Evolutionary conservation across 345 rosid genomes (phyloP), one percentile per base, ranked within the genome.

Genomic region (Rhizophora apiculata): DNA sequence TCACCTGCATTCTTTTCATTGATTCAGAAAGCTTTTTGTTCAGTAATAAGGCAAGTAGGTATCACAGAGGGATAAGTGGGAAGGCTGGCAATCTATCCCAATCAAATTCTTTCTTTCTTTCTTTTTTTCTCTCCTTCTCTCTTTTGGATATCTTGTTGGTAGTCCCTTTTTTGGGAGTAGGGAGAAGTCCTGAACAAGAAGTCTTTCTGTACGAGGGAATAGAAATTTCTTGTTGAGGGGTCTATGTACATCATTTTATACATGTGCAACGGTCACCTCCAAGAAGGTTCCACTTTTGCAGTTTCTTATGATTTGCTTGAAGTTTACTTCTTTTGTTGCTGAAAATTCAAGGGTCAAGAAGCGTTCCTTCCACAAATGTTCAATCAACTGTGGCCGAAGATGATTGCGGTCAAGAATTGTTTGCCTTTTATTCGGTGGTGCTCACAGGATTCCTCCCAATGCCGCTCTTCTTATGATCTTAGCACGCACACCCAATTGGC

Each of bases 1-100:
- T 18, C 67, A 71, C 37, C 15, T 24, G 71, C 69, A 71, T 74
- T 74, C 65, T 71, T 71, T 77, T 55, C 46, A 43, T 43, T 56
- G 29, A 70, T 55, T 67, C 26, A 55, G 54, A 62, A 78, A 65
- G 64, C 69, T 80, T 86, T 83, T 83, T 79, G 59, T 84, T 88
- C 67, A 70, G 70, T 68, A 69, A 71, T 76, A 81, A 85, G 39
- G 52, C 43, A n/a, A 56, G 6, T 67, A 48, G 72, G 22, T 70
- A 39, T 67, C 51, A 60, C 57, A 71, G 70, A 64, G 74, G 63
- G 67, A 62, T 60, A 65, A 68, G 70, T 46, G 60, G 72, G 63
- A 53, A 24, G 32, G 68, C 49, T 57, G 21, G 60, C 64, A 58
- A n/a, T 46, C 48, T 60, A 31, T 61, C 75, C 62, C 26, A 13